Evolutionary conservation across 345 rosid genomes (phyloP).

Genomic region (Clausena lansium): DNA sequence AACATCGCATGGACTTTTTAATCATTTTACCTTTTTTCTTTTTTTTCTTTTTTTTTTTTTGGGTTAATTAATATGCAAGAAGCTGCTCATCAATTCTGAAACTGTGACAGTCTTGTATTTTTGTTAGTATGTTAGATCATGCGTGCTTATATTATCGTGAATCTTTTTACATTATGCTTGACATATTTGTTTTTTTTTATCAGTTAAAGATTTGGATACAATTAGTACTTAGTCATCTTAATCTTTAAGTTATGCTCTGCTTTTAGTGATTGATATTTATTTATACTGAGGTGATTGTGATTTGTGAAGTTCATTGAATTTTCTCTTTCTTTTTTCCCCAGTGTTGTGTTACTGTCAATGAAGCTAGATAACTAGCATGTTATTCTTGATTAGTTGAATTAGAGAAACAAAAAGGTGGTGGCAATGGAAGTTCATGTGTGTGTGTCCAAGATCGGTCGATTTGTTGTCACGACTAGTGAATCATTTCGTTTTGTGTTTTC

Average conservation of each 20-base stretch:
- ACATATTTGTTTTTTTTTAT: neutral
- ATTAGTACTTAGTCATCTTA: neutral
- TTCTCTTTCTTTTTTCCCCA: neutral
- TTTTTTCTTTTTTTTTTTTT: too few species aligned
- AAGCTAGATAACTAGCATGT: neutral
- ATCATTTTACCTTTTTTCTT: neutral
- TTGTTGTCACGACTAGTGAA: neutral
- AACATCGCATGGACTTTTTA: neutral
- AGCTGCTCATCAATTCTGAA: neutral
- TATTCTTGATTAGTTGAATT: neutral
- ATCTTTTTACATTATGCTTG: neutral
- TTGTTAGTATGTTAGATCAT: neutral
- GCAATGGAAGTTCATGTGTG: neutral
- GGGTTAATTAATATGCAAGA: neutral
- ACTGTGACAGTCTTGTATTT: constrained; percentile 3
- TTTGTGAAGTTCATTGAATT: neutral
- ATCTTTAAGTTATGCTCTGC: neutral
- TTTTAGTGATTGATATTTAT: neutral
- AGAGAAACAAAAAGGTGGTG: neutral
- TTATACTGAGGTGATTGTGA: neutral
- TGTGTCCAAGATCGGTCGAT: neutral
- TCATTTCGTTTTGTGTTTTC: neutral
- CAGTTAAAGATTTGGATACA: neutral
- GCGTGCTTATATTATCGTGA: neutral
- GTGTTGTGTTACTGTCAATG: neutral